Conservation (phyloP, 225 moss, liverwort and hornwort genomes). For the Physcomitrium patens region DNA sequence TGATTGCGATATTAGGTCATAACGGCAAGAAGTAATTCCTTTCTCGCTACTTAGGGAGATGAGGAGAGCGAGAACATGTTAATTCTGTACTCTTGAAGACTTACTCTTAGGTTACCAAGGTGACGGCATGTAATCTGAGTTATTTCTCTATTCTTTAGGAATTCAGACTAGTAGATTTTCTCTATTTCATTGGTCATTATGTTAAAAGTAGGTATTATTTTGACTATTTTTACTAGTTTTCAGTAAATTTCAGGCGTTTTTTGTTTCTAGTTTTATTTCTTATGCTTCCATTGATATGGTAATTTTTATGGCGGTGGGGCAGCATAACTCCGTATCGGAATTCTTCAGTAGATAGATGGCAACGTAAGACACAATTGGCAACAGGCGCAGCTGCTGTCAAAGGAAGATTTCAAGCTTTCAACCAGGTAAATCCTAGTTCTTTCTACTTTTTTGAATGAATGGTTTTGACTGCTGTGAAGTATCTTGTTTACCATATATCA, state of each 20-base stretch:
- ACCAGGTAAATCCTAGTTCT: conserved; percentile 46
- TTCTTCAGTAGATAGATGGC: conserved; percentile 75
- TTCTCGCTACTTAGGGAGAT: neutral
- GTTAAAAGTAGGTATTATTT: neutral
- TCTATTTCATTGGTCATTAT: neutral
- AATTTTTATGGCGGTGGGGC: conserved; percentile 24
- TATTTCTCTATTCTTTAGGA: neutral
- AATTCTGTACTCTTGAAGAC: conserved; percentile 4
- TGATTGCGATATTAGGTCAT: neutral
- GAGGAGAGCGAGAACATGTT: neutral
- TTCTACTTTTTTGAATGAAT: neutral
- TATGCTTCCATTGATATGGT: conserved; percentile 17
- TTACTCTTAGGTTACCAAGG: neutral
- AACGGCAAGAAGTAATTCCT: neutral
- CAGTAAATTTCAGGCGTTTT: neutral
- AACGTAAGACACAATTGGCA: conserved; percentile 70
- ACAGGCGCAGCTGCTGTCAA: conserved; percentile 68
- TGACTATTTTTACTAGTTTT: neutral
- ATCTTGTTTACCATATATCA: neutral
- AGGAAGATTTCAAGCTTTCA: conserved; percentile 68
- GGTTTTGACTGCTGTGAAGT: conserved; percentile 4
- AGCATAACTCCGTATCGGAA: conserved; percentile 61
- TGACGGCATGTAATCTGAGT: neutral
- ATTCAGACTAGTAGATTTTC: neutral
- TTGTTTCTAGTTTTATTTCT: conserved; percentile 8